These are phyloP conservation scores for Dicorynia guianensis DNA, from an alignment of 306 rosid genomes.

Conservation along the genomic window DNA sequence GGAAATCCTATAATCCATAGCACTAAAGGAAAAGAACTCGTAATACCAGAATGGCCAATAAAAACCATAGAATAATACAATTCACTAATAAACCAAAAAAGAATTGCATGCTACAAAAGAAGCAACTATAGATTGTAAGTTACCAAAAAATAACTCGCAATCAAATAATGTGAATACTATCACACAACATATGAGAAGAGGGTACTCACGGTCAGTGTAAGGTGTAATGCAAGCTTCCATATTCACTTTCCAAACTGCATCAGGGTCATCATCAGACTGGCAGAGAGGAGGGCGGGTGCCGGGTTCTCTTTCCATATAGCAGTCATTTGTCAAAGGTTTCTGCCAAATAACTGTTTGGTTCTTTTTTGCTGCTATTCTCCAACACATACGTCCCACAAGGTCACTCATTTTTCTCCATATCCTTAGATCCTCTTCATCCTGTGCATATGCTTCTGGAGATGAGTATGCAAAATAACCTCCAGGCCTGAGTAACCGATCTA, in stretches of 20 bases:
- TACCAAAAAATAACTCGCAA: conserved; percentile 4
- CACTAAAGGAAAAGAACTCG: too few relatives aligned
- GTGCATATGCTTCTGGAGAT: conserved; percentile 97
- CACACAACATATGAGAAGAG: conserved; percentile 38
- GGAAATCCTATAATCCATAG: too few relatives aligned
- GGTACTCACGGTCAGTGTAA: conserved; percentile 80
- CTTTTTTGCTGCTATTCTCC: conserved; percentile 81
- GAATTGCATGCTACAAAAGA: conserved; percentile 14
- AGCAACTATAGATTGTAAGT: conserved; percentile 12
- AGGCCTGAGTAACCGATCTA: conserved; percentile 86
- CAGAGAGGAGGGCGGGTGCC: conserved; percentile 89
- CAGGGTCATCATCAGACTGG: conserved; percentile 83
- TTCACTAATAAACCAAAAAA: not conserved
- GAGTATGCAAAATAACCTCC: conserved; percentile 98
- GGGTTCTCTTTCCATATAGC: conserved; percentile 81
- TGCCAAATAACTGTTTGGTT: conserved; percentile 98
- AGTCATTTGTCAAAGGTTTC: conserved; percentile 87
- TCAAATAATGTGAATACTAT: conserved; percentile 36
- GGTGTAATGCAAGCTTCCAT: conserved; percentile 92
- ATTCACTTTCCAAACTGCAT: conserved; percentile 85
- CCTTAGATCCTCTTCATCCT: conserved; percentile 92
- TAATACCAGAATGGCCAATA: too few relatives aligned
- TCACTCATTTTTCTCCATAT: conserved; percentile 96
- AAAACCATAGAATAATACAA: conserved; percentile 9
- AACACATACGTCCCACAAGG: conserved; percentile 88